Base-by-base conservation (phyloP, 169 alveolate genomes). In the Eimeria maxima region DNA sequence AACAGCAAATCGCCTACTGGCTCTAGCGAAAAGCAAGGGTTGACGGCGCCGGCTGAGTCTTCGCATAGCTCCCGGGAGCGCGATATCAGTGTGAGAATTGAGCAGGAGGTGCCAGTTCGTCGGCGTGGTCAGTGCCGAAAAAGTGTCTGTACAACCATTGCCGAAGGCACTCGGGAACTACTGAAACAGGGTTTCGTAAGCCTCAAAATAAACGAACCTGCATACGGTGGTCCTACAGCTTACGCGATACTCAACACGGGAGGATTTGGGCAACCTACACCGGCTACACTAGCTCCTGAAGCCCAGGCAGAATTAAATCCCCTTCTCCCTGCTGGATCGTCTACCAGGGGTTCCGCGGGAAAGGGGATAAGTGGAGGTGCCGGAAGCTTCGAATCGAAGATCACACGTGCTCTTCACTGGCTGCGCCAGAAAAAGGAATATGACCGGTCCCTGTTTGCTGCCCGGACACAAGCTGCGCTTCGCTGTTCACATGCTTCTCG, bases 331-430 rank as follows among this genome's bases (percentile, higher is more conserved):
- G 6, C 47, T 57, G 67, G 71, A 27, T 45, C 20, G 16, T 81
- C 50, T 14, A 42, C 50, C 42, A 86, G 29, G 45, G 63, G 93
- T 27, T 53, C 55, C 20, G 55, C 65, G 24, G 91, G 53, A 4
- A 42, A 27, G 20, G 29, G 81, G n/a, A 38, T 24, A 20, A 42
- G 24, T 60, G 93, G 81, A 38, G 57, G 65, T 0, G 93, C 81
- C 27, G 93, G 93, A 13, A 81, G 42, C 42, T 86, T 86, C 47
- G 93, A 86, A 81, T 86, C 93, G 3, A 86, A 63, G 60, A 57
- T 86, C 11, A 42, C 93, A 14, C 93, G 93, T 33, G 93, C 93
- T 38, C 60, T 86, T 86, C 93, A 86, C 81, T 86, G 93, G 93
- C 60, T 86, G 63, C 80, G 71, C 57, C 78, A 86, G 93, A 86